Base-by-base conservation (phyloP, 2,329 filamentous ascomycete species). In the Colletotrichum truncatum region DNA sequence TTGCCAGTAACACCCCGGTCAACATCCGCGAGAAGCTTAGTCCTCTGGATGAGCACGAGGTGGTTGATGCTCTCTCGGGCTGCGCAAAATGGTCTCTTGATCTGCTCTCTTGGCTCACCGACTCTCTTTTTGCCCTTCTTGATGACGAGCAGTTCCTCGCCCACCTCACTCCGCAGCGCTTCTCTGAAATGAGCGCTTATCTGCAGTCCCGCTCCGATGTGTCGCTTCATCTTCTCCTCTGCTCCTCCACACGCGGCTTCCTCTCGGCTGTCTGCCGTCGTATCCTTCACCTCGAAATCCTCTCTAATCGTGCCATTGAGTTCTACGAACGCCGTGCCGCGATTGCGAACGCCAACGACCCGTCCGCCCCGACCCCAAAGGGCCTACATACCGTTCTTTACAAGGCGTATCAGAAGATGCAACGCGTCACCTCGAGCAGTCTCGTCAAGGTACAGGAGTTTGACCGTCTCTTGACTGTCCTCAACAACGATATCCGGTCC, bases 51-150 rank as follows among this genome's bases (percentile, higher is more conserved):
- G 91, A 93, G 73, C 85, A 86, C 53, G 93, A 95, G 73, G 88
- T 93, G 11, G 86, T 95, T 2, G 87, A 89, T 39, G 87, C 90
- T 45, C 81, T 97, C 10, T 86, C 90, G 5, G 92, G 93, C 21
- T 91, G 93, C 58, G 88, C 91, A 4, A 90, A 87, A 73, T 98
- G 94, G 94, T 87, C 88, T 1, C 82, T 94, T 34, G 91, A 95
- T 66, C 81, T 97, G 12, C 76, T 91, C 46, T 82, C 85, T 3
- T 91, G 88, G 86, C 74, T 90, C 10, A 80, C 81, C n/a, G 87
- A 90, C 70, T 82, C 81, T 16, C 77, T 91, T 2, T 87, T 89
- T 66, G 77, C 82, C 39, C 81, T 90, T 10, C 79, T 85, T 52
- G 81, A 84, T 52, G 85, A 88, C 64, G 72, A 73, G 3, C 79